Evolutionary conservation across 176 grass and related monocot genomes (phyloP).

Genomic region (Poa pratensis): DNA sequence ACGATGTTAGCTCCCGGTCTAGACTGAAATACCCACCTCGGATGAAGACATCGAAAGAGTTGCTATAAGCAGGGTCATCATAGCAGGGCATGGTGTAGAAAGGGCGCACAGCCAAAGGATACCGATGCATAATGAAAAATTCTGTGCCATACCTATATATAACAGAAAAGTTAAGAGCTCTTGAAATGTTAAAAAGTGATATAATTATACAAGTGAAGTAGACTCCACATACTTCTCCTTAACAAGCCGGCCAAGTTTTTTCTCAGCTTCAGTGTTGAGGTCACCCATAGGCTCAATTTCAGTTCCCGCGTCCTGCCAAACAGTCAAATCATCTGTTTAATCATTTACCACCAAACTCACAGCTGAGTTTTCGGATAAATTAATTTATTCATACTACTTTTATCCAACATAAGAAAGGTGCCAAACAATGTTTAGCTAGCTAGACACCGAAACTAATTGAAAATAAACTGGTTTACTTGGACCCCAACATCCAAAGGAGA

Average conservation of each 20-base stretch:
- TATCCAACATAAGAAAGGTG: background rate
- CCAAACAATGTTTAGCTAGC: background rate
- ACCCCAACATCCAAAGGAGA: background rate
- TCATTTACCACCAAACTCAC: background rate
- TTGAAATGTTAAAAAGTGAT: background rate
- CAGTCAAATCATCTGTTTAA: slow-evolving; percentile 17
- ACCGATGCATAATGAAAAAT: slow-evolving; percentile 81
- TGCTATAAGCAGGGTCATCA: slow-evolving; percentile 73
- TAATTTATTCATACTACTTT: background rate
- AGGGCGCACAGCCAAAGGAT: slow-evolving; percentile 85
- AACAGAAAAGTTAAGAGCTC: slow-evolving; percentile 4
- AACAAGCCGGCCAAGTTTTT: slow-evolving; percentile 85
- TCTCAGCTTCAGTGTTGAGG: slow-evolving; percentile 86
- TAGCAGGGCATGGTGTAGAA: slow-evolving; percentile 98
- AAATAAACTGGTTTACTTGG: background rate
- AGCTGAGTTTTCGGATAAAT: background rate
- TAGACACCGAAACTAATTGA: background rate
- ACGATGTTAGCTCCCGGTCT: background rate
- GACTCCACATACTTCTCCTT: slow-evolving; percentile 62
- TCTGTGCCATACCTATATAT: slow-evolving; percentile 73
- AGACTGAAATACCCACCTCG: slow-evolving; percentile 59
- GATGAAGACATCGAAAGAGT: slow-evolving; percentile 97
- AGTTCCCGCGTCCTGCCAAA: slow-evolving; percentile 68
- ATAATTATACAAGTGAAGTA: background rate
- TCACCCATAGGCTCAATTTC: slow-evolving; percentile 93